phyloP scores from a whole-genome alignment of 78 protist genomes.

The Dictyostelium citrinum region DNA sequence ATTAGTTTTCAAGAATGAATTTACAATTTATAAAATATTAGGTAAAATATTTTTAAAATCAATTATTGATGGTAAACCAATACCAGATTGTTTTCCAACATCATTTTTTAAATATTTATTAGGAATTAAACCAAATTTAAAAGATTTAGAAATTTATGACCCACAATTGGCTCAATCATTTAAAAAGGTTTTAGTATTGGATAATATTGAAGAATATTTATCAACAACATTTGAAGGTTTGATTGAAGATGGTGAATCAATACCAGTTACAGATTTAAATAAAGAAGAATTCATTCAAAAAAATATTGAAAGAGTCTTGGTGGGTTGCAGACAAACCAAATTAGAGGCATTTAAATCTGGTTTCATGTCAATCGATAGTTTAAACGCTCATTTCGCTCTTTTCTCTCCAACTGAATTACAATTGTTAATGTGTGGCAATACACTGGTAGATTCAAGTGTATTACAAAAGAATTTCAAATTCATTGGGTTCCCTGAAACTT shows the following conservation, averaged over 20 bases:
- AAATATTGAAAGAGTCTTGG: constrained; percentile 21
- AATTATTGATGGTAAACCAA: constrained; percentile 57
- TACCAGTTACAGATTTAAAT: constrained; percentile 22
- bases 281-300: constrained; percentile 42
- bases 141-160: constrained; percentile 41
- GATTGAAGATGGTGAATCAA: constrained; percentile 38
- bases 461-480: constrained; percentile 32
- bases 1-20: neutral
- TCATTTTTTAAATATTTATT: constrained; percentile 45
- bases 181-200: constrained; percentile 50
- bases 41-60: constrained; percentile 53
- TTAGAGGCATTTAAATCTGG: constrained; percentile 42
- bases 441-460: constrained; percentile 14
- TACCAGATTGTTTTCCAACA: constrained; percentile 62
- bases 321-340: constrained; percentile 11
- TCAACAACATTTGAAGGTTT: constrained; percentile 53
- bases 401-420: constrained; percentile 63
- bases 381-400: constrained; percentile 46
- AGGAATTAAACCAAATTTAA: constrained; percentile 1
- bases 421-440: constrained; percentile 44
- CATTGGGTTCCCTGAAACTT: constrained; percentile 12
- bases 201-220: constrained; percentile 47
- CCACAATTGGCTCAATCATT: constrained; percentile 56
- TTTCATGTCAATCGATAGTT: constrained; percentile 24
- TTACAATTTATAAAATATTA: neutral